Evolutionary conservation across 352 stramenopile genomes (phyloP).

Genomic region (Pythium sp.): DNA sequence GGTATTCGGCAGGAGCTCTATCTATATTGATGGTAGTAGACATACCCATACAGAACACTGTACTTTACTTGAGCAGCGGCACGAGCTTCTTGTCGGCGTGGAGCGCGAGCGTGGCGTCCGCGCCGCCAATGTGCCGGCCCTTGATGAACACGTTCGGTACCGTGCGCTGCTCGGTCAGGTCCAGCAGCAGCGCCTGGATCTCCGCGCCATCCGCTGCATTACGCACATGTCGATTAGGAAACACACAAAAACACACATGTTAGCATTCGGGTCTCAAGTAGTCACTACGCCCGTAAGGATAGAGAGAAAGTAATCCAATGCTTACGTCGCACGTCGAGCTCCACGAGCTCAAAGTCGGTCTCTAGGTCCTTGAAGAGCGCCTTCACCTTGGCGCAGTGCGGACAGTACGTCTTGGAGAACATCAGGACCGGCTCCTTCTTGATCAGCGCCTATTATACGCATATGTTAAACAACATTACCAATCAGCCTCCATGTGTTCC

Average conservation of each 20-base stretch:
- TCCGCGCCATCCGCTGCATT: constrained; percentile 75
- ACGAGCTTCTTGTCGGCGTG: constrained; percentile 57
- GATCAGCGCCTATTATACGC: constrained; percentile 43
- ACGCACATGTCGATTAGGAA: background rate
- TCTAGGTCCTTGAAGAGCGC: constrained; percentile 76
- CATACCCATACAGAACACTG: background rate
- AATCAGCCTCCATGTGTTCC: background rate
- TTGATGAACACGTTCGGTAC: constrained; percentile 99
- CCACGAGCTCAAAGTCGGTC: constrained; percentile 56
- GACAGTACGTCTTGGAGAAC: constrained; percentile 96
- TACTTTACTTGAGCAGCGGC: constrained; percentile 44
- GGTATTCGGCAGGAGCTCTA: background rate
- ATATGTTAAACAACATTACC: background rate
- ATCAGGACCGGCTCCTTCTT: constrained; percentile 78
- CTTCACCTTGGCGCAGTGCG: constrained; percentile 92
- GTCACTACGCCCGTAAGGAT: background rate
- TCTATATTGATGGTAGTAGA: background rate
- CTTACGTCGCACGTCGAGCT: constrained; percentile 63
- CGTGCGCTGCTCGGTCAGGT: constrained; percentile 93
- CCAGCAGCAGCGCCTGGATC: constrained; percentile 89
- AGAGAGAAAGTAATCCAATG: background rate
- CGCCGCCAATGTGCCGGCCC: constrained; percentile 94
- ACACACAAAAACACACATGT: background rate
- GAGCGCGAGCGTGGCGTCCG: constrained; percentile 71
- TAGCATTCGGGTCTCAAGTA: background rate